Evolutionary conservation across 129 eudicot species (phyloP).

Genomic region (Arctium minus): DNA sequence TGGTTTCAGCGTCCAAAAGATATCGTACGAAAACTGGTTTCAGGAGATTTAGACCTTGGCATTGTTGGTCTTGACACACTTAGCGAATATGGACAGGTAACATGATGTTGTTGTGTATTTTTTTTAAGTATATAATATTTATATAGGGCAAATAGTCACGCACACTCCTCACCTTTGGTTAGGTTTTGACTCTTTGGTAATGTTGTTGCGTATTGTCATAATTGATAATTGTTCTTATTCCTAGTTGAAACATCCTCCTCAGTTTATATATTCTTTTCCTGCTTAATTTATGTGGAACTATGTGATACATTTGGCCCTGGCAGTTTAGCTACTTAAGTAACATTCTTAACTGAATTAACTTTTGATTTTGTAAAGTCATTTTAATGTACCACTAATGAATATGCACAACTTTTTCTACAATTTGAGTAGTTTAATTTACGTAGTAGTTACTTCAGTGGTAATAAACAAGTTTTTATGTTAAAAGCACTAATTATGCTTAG

Average conservation of each 20-base stretch:
- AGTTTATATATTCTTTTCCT: neutral
- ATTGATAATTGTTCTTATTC: neutral
- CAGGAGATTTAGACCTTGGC: conserved; percentile 95
- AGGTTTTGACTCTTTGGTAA: neutral
- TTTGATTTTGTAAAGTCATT: neutral
- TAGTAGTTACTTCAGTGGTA: neutral
- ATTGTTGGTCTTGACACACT: conserved; percentile 90
- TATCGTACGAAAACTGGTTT: conserved; percentile 72
- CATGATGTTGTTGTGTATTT: neutral
- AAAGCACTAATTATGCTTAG: neutral
- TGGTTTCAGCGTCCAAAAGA: conserved; percentile 98
- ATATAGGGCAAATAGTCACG: neutral
- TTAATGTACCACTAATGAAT: neutral
- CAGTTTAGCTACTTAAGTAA: conserved; percentile 5
- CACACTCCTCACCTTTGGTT: neutral
- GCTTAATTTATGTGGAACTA: conserved; percentile 2
- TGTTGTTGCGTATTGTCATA: neutral
- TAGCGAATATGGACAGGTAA: conserved; percentile 83
- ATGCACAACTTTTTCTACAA: neutral
- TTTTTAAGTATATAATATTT: neutral
- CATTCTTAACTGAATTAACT: neutral
- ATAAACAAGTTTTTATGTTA: neutral
- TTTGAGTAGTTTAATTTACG: conserved; percentile 1
- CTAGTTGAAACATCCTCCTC: neutral
- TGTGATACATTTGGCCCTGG: neutral